phyloP scores from a whole-genome alignment of 352 stramenopile species.

The Phytophthora colocasiae region DNA sequence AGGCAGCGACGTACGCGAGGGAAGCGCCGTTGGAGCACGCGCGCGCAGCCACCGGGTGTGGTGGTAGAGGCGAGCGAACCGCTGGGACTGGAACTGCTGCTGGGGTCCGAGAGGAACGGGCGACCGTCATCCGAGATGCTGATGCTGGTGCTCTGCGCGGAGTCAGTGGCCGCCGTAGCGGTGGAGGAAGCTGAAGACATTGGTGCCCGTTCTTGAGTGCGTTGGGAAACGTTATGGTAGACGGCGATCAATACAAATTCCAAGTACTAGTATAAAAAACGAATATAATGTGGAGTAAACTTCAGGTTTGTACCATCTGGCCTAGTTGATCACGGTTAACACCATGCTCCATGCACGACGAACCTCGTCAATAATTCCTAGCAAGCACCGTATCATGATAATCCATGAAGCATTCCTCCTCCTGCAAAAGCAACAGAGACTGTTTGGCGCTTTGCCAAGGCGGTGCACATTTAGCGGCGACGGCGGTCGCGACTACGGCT shows the following conservation, averaged over 20 bases:
- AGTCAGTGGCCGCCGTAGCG: constrained; percentile 1
- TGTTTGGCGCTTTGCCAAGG: background rate
- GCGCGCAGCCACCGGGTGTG: constrained; percentile 24
- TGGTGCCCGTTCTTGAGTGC: constrained; percentile 1
- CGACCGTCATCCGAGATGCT: constrained; percentile 32
- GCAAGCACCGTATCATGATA: too few relatives aligned
- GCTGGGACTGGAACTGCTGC: constrained; percentile 18
- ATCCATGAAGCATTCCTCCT: background rate
- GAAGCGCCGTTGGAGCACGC: constrained; percentile 34
- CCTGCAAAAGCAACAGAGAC: background rate
- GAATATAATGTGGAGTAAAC: constrained; percentile 11
- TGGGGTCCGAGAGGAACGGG: constrained; percentile 27
- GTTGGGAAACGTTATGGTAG: constrained; percentile 14
- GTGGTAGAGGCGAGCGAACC: constrained; percentile 8
- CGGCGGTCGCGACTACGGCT: constrained; percentile 18
- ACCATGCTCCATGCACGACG: too few relatives aligned
- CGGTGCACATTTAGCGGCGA: constrained; percentile 24
- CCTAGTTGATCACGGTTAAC: too few relatives aligned
- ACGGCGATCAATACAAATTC: constrained; percentile 10
- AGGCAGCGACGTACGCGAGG: constrained; percentile 31
- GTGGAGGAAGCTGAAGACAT: constrained; percentile 21
- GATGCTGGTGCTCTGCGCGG: constrained; percentile 30
- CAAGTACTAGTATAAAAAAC: too few relatives aligned
- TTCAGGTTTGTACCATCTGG: constrained; percentile 4
- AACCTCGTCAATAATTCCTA: too few relatives aligned